These are phyloP conservation scores for Uronychia binucleata DNA, from an alignment of 73 alveolate species.

Conservation along the genomic window DNA sequence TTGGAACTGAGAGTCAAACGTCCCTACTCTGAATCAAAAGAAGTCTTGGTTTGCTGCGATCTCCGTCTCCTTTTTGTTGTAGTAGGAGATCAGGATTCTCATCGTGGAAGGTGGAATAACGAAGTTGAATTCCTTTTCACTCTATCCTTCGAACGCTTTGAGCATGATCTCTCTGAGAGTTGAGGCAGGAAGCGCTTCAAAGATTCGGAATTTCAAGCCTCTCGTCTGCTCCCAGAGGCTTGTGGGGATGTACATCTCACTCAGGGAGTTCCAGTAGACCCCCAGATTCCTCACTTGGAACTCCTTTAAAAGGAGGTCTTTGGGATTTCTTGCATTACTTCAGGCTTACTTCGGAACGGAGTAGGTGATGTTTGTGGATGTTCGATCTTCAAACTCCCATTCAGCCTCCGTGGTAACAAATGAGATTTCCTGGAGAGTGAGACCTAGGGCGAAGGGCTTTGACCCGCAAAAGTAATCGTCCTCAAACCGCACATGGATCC, in stretches of 20 bases:
- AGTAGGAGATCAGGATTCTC: background rate
- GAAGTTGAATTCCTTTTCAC: conserved; percentile 1
- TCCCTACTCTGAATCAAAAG: background rate
- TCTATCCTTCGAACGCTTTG: conserved; percentile 6
- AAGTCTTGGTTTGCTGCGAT: background rate
- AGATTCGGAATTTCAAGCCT: conserved; percentile 22
- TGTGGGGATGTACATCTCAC: conserved; percentile 68
- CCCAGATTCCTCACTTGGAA: conserved; percentile 30
- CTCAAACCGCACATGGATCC: conserved; percentile 37
- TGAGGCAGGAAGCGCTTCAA: conserved; percentile 38
- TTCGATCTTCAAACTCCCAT: conserved; percentile 14
- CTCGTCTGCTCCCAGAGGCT: conserved; percentile 60
- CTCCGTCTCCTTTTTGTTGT: background rate
- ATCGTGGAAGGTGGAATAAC: background rate
- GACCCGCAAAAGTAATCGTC: conserved; percentile 33
- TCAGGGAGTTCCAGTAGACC: conserved; percentile 68
- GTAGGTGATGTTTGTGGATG: conserved; percentile 8
- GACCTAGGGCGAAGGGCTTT: conserved; percentile 30
- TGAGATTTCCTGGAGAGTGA: conserved; percentile 26
- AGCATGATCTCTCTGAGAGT: conserved; percentile 14
- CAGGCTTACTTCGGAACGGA: background rate
- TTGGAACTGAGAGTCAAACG: background rate
- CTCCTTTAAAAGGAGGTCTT: conserved; percentile 23
- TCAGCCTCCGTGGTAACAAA: conserved; percentile 38
- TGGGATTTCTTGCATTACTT: conserved; percentile 12